Evolutionary conservation across 345 rosid species (phyloP).

Genomic region (Viola odorata): DNA sequence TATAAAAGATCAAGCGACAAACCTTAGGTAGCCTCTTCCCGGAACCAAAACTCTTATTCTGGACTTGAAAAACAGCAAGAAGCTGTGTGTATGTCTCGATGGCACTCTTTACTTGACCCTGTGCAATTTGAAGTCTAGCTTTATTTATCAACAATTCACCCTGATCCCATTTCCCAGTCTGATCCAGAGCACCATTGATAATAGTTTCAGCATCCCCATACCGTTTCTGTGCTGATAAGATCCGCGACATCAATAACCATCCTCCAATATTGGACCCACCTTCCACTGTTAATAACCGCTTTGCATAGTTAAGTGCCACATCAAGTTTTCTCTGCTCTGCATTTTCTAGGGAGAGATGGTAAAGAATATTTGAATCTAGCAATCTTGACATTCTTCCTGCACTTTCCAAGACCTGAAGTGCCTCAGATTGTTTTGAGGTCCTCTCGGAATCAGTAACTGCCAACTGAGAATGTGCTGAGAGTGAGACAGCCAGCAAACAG

Average conservation of each 20-base stretch:
- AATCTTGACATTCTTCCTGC: constrained; percentile 46
- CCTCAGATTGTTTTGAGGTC: constrained; percentile 42
- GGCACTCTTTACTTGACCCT: constrained; percentile 47
- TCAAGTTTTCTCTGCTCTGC: constrained; percentile 81
- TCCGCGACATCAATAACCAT: constrained; percentile 68
- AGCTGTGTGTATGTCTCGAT: constrained; percentile 60
- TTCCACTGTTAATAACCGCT: constrained; percentile 43
- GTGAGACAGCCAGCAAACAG: constrained; percentile 49
- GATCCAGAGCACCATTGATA: constrained; percentile 56
- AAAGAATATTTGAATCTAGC: constrained; percentile 43
- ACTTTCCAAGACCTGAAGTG: constrained; percentile 48
- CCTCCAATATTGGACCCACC: constrained; percentile 51
- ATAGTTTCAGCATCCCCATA: constrained; percentile 54
- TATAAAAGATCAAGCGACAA: background rate
- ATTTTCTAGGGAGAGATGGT: constrained; percentile 57
- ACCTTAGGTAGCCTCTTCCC: constrained; percentile 51
- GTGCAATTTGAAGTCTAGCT: constrained; percentile 70
- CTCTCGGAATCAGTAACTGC: constrained; percentile 44
- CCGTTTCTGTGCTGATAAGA: constrained; percentile 67
- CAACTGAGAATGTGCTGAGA: constrained; percentile 48
- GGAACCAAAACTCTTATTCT: constrained; percentile 45
- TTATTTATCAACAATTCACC: constrained; percentile 72
- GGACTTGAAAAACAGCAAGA: constrained; percentile 73
- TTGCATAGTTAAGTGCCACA: constrained; percentile 45
- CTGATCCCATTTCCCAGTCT: constrained; percentile 75